Evolutionary conservation across 176 grass and related monocot species (phyloP).

Genomic region (Areca catechu): DNA sequence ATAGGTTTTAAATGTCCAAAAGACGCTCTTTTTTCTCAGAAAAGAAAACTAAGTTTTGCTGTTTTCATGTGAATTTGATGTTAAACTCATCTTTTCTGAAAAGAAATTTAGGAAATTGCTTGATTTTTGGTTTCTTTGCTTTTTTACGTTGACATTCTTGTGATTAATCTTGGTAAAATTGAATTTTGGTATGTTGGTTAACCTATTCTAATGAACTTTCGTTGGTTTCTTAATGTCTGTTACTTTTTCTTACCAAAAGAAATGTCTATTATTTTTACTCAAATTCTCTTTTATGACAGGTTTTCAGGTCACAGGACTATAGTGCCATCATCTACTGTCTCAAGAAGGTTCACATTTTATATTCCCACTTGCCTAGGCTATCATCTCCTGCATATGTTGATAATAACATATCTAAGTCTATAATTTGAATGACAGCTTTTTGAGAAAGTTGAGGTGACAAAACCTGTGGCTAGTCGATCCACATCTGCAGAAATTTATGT

Average conservation of each 20-base stretch:
- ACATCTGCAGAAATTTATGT: constrained; percentile 96
- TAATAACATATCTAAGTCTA: constrained; percentile 16
- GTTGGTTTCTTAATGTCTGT: constrained; percentile 12
- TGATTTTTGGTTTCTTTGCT: too few relatives aligned
- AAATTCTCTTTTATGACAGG: constrained; percentile 18
- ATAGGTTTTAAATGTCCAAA: too few relatives aligned
- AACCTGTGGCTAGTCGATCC: constrained; percentile 76
- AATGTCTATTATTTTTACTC: too few relatives aligned
- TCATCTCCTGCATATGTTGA: constrained; percentile 4
- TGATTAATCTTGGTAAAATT: background rate
- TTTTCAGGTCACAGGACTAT: constrained; percentile 97
- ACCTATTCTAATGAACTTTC: background rate
- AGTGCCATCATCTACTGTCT: constrained; percentile 82
- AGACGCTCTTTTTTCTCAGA: too few relatives aligned
- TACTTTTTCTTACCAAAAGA: too few relatives aligned
- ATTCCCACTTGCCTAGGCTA: background rate
- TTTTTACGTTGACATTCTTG: too few relatives aligned
- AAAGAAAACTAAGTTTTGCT: too few relatives aligned
- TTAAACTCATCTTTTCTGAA: too few relatives aligned
- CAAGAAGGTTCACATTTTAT: constrained; percentile 49
- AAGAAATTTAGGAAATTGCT: too few relatives aligned
- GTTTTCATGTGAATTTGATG: too few relatives aligned
- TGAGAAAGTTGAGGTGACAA: constrained; percentile 86
- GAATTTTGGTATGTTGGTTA: background rate
- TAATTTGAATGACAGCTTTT: constrained; percentile 45